phyloP scores from a whole-genome alignment of 306 rosid genomes.

The Astragalus membranaceus region DNA sequence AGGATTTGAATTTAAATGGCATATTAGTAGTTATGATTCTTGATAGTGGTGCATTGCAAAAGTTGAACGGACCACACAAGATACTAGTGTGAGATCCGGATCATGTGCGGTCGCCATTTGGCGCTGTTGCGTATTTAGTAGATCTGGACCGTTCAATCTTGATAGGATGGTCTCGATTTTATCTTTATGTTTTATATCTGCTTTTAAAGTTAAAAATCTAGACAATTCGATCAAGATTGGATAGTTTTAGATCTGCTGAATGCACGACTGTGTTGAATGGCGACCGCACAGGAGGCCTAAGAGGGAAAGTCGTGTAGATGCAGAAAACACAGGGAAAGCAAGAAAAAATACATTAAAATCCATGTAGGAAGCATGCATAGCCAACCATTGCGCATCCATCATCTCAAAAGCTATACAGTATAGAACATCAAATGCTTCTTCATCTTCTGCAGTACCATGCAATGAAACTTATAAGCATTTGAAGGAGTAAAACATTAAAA shows the following conservation, averaged over 20 bases:
- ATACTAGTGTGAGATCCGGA: neutral
- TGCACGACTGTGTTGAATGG: too few relatives aligned
- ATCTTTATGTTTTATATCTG: too few relatives aligned
- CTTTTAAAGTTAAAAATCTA: too few relatives aligned
- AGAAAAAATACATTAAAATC: conserved; percentile 63
- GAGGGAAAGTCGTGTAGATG: neutral
- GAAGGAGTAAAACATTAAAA: neutral
- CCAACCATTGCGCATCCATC: conserved; percentile 98
- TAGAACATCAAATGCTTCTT: conserved; percentile 72
- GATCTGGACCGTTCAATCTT: too few relatives aligned
- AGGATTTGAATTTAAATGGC: neutral
- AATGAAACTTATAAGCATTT: conserved; percentile 9
- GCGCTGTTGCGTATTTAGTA: too few relatives aligned
- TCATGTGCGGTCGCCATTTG: too few relatives aligned
- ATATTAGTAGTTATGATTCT: neutral
- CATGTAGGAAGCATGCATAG: conserved; percentile 95
- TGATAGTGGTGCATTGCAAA: neutral
- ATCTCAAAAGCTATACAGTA: conserved; percentile 83
- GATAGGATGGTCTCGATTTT: too few relatives aligned
- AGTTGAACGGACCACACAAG: neutral
- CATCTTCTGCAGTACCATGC: conserved; percentile 53
- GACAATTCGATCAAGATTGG: too few relatives aligned
- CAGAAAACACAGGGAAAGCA: conserved; percentile 13
- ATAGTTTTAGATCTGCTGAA: too few relatives aligned
- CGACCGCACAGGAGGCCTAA: too few relatives aligned